Base-by-base conservation (phyloP, 1,284 basidiomycete genomes). In the Puccinia novopanici region DNA sequence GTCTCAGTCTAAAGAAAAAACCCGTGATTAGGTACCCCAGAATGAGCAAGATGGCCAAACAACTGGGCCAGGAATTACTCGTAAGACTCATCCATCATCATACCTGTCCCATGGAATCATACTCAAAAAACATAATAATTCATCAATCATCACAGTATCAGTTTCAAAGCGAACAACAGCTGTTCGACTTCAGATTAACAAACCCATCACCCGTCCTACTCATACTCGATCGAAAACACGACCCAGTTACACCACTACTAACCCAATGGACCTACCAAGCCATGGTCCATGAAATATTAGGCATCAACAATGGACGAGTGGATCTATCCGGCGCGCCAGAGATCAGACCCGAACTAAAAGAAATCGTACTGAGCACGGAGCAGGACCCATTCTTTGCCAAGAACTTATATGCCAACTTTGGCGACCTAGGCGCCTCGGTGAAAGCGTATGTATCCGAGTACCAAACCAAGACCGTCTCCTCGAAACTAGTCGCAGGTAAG, bases 251-350 rank as follows among this genome's bases (percentile, higher is more conserved):
- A 0, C 97, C 97, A 3, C 87, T 99, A n/a, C 88, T 99, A 40
- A 93, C 93, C 0, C 97, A 98, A 86, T 99, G 97, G 97, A 99
- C 97, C 17, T 99, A 99, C 87, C 96, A 99, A 86, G 97, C 97
- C 0, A 98, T 99, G 96, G 96, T 98, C 0, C 97, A 99, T 84
- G 97, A 99, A 86, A 88, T 98, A 15, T 87, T 99, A 13, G 93
- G 93, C 0, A 97, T 99, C 81, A 91, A 92, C 83, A 98, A 98
- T 85, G 96, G 95, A 22, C 90, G 97, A 70, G 95, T 99, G 8
- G 91, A 93, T 84, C 87, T 96, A 59, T 90, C 89, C 78, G 88
- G 91, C 81, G 92, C 95, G n/a, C 93, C 93, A 22, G 95, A 94
- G 83, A 92, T 96, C 79, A 88, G 89, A 70, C 90, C 92, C 30